Evolutionary conservation across 202 grass and related monocot species (phyloP).

Genomic region (Hordeum pubiflorum): DNA sequence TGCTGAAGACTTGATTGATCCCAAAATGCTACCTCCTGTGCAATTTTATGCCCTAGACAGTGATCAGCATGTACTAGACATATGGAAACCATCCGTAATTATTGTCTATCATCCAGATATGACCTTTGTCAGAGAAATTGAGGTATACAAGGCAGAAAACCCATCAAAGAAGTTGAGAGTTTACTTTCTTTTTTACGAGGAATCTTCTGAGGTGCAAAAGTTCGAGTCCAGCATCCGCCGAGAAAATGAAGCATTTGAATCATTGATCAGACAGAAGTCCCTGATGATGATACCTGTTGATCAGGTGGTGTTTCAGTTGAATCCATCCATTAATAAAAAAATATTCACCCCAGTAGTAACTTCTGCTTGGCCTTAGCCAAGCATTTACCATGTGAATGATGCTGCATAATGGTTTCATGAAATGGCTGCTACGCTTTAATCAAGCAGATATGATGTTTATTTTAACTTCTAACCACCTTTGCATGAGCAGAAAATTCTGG

Average conservation of each 20-base stretch:
- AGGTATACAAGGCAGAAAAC: constrained; percentile 91
- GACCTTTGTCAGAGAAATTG: constrained; percentile 90
- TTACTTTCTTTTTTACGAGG: constrained; percentile 96
- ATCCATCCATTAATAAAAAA: background rate
- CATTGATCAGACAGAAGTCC: constrained; percentile 91
- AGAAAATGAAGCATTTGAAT: constrained; percentile 93
- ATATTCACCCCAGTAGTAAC: background rate
- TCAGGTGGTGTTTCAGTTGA: constrained; percentile 54
- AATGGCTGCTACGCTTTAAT: background rate
- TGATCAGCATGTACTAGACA: constrained; percentile 63
- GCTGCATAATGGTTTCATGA: background rate
- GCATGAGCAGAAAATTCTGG: background rate
- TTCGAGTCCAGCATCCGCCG: constrained; percentile 81
- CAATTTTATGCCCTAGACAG: constrained; percentile 84
- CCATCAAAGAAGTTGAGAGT: constrained; percentile 63
- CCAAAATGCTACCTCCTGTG: constrained; percentile 65
- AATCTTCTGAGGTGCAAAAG: constrained; percentile 88
- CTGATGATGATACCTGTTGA: constrained; percentile 96
- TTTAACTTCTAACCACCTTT: constrained; percentile 2
- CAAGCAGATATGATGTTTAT: background rate
- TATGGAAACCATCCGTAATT: constrained; percentile 74
- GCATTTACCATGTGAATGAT: constrained; percentile 11
- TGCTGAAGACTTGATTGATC: constrained; percentile 16
- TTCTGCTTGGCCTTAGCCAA: background rate
- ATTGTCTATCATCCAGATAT: constrained; percentile 96